A percentile compares a stretch with the other conserved stretches of the same genome.
Evolutionary conservation across 1,139 yeast genomes (phyloP).

Genomic region (Suhomyces coccinellae): DNA sequence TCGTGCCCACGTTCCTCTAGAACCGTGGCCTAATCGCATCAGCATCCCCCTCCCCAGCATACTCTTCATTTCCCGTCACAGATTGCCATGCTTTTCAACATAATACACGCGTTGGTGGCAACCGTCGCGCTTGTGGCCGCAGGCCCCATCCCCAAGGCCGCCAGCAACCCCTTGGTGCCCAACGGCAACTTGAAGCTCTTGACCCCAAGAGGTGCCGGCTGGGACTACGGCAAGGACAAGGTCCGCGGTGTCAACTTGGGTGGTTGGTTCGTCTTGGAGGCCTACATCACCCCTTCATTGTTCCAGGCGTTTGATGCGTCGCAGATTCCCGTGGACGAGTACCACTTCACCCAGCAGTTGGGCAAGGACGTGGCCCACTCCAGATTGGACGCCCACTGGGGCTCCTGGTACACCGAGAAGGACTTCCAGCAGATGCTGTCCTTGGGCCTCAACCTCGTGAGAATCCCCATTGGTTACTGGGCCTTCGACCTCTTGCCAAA

Average conservation of each 20-base stretch:
- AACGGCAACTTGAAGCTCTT: conserved; percentile 12
- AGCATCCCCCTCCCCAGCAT: too few species aligned
- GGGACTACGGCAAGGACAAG: conserved; percentile 53
- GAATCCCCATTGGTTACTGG: conserved; percentile 97
- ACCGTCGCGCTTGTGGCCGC: conserved; percentile 11
- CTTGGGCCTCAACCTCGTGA: conserved; percentile 78
- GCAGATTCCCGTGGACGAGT: conserved; percentile 81
- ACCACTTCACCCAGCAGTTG: conserved; percentile 59
- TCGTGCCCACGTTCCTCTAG: too few species aligned
- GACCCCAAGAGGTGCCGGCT: conserved; percentile 20
- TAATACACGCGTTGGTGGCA: conserved; percentile 5
- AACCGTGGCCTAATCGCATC: too few species aligned
- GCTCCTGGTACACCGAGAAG: conserved; percentile 68
- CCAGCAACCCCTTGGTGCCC: conserved; percentile 11
- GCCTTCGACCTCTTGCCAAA: conserved; percentile 63
- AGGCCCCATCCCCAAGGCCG: conserved; percentile 9
- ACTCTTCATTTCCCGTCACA: neutral
- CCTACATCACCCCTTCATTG: conserved; percentile 81
- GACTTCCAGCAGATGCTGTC: conserved; percentile 65
- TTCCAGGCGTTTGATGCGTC: conserved; percentile 61
- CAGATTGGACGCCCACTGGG: conserved; percentile 72
- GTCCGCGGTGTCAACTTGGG: conserved; percentile 84
- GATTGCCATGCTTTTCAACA: conserved; percentile 4
- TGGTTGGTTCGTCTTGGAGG: conserved; percentile 88
- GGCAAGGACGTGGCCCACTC: conserved; percentile 60